Evolutionary conservation across 768 basidiomycete genomes (phyloP).

Genomic region (Russula olivacea): DNA sequence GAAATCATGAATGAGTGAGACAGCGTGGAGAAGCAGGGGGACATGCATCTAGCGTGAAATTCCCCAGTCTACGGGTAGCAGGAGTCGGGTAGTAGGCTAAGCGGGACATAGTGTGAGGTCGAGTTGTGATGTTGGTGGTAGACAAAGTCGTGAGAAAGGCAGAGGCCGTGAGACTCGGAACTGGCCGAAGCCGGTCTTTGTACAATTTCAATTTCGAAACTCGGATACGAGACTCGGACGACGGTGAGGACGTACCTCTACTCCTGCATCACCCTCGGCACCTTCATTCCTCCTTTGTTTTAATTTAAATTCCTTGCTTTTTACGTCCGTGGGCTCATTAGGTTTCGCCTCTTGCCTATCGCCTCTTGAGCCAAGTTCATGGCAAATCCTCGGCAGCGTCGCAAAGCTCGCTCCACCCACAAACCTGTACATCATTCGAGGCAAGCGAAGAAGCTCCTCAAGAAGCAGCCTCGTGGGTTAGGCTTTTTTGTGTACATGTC

Average conservation of each 20-base stretch:
- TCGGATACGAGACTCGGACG: background rate
- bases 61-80: constrained; percentile 23
- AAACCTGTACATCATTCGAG: constrained; percentile 67
- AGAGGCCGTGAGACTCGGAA: background rate
- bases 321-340: constrained; percentile 16
- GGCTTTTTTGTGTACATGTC: constrained; percentile 19
- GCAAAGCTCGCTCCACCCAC: constrained; percentile 78
- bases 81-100: constrained; percentile 33
- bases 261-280: constrained; percentile 2
- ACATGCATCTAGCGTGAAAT: constrained; percentile 26
- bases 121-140: background rate
- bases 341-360: background rate
- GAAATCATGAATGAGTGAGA: background rate
- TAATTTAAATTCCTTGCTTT: background rate
- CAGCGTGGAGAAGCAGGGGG: background rate
- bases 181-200: background rate
- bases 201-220: too few relatives aligned
- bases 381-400: constrained; percentile 92
- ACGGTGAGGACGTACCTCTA: background rate
- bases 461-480: constrained; percentile 69
- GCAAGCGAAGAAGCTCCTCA: constrained; percentile 66
- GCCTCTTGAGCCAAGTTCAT: constrained; percentile 38
- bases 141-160: too few relatives aligned
- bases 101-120: constrained; percentile 32
- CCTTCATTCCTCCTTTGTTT: constrained; percentile 13